phyloP scores from a whole-genome alignment of 208 protist species.

The Vickermania ingenoplastis region DNA sequence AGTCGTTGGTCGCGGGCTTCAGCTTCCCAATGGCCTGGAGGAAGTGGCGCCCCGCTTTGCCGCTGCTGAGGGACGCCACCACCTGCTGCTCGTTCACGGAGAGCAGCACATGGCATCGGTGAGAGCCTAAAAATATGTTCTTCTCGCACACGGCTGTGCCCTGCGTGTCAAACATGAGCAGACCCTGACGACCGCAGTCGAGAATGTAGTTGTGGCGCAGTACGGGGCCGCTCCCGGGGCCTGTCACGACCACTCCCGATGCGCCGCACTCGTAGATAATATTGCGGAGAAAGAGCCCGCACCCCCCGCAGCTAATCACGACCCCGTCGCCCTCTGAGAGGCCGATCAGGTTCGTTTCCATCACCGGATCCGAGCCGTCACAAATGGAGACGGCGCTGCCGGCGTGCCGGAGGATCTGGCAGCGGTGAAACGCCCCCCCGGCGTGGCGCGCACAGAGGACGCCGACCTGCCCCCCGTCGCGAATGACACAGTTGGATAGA shows the following conservation, averaged over 20 bases:
- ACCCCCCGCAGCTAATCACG: slow-evolving; percentile 18
- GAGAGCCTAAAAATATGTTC: slow-evolving; percentile 19
- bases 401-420: slow-evolving; percentile 16
- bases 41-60: neutral
- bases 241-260: slow-evolving; percentile 15
- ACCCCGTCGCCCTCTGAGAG: slow-evolving; percentile 20
- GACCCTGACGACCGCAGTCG: slow-evolving; percentile 13
- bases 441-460: slow-evolving; percentile 11
- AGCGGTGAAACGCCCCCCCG: slow-evolving; percentile 14
- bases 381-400: slow-evolving; percentile 16
- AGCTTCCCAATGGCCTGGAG: neutral
- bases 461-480: slow-evolving; percentile 10
- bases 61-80: neutral
- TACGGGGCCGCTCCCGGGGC: slow-evolving; percentile 9
- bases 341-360: slow-evolving; percentile 26
- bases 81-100: neutral
- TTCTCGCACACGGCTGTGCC: slow-evolving; percentile 23
- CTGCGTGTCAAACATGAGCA: slow-evolving; percentile 11
- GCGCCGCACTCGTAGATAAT: slow-evolving; percentile 15
- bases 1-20: neutral
- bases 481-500: slow-evolving; percentile 13
- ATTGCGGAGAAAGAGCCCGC: slow-evolving; percentile 18
- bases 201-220: slow-evolving; percentile 22
- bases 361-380: slow-evolving; percentile 15
- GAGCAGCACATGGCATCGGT: slow-evolving; percentile 11